Evolutionary conservation across 1,139 yeast species (phyloP), one percentile per base, ranked within the genome.

Genomic region (Yamadazyma atmosphaerica): DNA sequence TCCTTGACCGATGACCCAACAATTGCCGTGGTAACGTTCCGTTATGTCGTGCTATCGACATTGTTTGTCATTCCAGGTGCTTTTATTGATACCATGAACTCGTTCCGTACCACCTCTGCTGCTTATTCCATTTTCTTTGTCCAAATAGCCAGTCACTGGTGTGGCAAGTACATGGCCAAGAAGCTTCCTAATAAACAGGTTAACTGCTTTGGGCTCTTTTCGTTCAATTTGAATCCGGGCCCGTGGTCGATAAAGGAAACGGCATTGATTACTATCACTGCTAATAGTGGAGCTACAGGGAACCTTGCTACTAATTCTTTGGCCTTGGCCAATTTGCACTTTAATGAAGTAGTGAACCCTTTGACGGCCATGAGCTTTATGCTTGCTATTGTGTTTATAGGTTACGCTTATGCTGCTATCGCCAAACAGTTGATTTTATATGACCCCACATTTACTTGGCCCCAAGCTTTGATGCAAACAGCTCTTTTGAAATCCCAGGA

Each of bases 221-320:
- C 46, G 25, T 57, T 67, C 43, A 54, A 51, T 36, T 45, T 69
- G 29, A 71, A 71, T 39, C 76, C 77, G 0, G 72, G 74, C 1
- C 77, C 77, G 1, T 72, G 75, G 75, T 56, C 73, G 2, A 63
- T 71, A 22, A 69, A 70, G 38, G 77, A 72, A 47, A 61, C 74
- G 0, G 72, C 71, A 0, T 47, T 69, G 52, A 61, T 70, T 9
- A 69, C 77, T 2, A 57, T 72, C 17, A 67, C 76, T 1, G 76
- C 76, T 1, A 68, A 67, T 24, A 63, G 70, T 37, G 70, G 76
- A 11, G 76, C 77, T 7, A 71, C 76, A 0, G 76, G 75, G 2
- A 70, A 68, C 38, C 57, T 63, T 40, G 77, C 73, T 10, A 69
- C 75, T 2, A 58, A 57, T 27, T 65, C 73, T 1, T 47, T 71